Conservation (phyloP, 2,329 filamentous ascomycete species). For the Fusarium praegraminearum region DNA sequence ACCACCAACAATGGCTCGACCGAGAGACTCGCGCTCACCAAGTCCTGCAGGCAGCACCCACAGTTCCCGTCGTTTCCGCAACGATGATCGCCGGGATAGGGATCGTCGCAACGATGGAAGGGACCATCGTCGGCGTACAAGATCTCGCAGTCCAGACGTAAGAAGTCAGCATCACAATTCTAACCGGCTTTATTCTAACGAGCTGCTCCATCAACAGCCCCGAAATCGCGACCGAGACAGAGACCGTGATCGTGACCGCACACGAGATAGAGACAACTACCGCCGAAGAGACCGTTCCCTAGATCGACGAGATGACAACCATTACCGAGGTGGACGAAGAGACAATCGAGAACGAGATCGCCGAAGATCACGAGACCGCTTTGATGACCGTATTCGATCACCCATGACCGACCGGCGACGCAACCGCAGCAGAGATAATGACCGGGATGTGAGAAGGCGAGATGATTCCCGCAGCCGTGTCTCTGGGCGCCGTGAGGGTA, state of each 20-base stretch:
- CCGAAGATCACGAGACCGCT: constrained; percentile 72
- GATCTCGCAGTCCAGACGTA: constrained; percentile 74
- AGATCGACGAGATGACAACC: constrained; percentile 75
- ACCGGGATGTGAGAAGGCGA: constrained; percentile 75
- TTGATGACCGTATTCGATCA: constrained; percentile 69
- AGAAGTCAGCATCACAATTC: constrained; percentile 52
- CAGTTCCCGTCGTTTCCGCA: constrained; percentile 75
- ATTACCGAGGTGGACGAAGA: constrained; percentile 70
- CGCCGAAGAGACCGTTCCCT: constrained; percentile 77
- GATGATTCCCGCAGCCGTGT: constrained; percentile 78
- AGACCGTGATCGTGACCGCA: constrained; percentile 66
- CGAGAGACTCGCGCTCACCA: constrained; percentile 84
- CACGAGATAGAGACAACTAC: constrained; percentile 66
- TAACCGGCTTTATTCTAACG: constrained; percentile 56
- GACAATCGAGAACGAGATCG: constrained; percentile 69
- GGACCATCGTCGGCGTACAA: constrained; percentile 67
- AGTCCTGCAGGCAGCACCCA: constrained; percentile 89
- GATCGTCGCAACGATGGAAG: constrained; percentile 63
- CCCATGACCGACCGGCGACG: constrained; percentile 66
- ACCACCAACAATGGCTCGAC: constrained; percentile 68
- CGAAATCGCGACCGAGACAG: constrained; percentile 70
- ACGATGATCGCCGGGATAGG: constrained; percentile 69
- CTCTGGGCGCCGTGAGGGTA: constrained; percentile 74
- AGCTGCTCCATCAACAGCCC: constrained; percentile 58
- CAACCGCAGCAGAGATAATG: constrained; percentile 71